Evolutionary conservation across 1,284 basidiomycete genomes (phyloP), one percentile per base, ranked within the genome.

Genomic region (Sanghuangporus sanghuang): DNA sequence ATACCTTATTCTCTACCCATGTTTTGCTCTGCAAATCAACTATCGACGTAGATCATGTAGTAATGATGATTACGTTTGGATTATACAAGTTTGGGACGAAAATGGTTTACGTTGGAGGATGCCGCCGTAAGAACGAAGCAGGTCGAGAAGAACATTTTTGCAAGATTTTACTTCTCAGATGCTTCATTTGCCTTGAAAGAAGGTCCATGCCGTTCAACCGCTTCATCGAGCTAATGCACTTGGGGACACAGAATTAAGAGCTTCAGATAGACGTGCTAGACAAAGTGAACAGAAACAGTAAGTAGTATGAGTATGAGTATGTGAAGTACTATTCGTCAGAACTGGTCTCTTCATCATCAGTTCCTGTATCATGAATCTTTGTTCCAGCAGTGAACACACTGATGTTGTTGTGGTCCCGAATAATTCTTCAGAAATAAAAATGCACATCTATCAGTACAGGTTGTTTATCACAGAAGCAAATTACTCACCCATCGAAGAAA

Each of bases 401-500:
- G 18, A 53, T 32, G 53, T 38, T 23, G 48, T 56, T 53, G 42
- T 56, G n/a, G n/a, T 62, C 61, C 18, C 61, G 61, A 5, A 62
- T 62, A 27, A 62, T 54, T 9, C 61, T 62, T 21, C 18, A 52
- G 11, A 60, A 32, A 52, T 3, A 32, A 32, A 32, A 44, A 44
- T 44, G 42, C 27, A 32, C 42, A 44, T 52, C 11, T 32, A 48
- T 35, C 18, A 57, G 27, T 23, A 14, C 48, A 32, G 27, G 1
- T 5, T 42, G 6, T 7, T 32, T 38, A 46, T 8, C 23, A 36
- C 18, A 8, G n/a, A 44, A 18, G 42, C 14, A 44, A 44, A 2
- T 18, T 14, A 18, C 42, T 57, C 23, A 63, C 62, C 62, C 62
- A 48, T 63, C 62, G 38, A 63, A 63, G 27, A 63, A 63, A 40